phyloP scores from a whole-genome alignment of 2,329 filamentous ascomycete genomes.

The Paraphaeosphaeria sporulosa region DNA sequence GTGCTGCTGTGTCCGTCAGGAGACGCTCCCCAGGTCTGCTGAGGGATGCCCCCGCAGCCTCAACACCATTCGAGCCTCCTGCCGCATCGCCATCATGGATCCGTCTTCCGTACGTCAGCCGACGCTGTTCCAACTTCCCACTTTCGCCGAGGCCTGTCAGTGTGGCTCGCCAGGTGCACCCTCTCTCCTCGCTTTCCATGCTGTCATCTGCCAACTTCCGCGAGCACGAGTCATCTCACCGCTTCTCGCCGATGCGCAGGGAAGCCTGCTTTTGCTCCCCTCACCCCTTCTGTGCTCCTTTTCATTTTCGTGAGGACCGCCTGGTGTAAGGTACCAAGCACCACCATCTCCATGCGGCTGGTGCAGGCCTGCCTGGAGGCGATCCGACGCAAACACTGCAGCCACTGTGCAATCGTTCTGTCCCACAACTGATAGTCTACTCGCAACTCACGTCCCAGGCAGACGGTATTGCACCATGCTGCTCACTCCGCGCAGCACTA shows the following conservation, averaged over 20 bases:
- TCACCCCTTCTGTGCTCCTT: slow-evolving; percentile 33
- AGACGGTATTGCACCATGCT: slow-evolving; percentile 23
- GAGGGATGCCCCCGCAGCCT: slow-evolving; percentile 24
- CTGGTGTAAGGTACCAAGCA: slow-evolving; percentile 37
- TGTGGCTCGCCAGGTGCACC: slow-evolving; percentile 30
- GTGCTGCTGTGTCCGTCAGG: slow-evolving; percentile 26
- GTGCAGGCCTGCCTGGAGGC: slow-evolving; percentile 27
- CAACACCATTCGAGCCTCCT: slow-evolving; percentile 25
- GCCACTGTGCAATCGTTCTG: slow-evolving; percentile 36
- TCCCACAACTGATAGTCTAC: slow-evolving; percentile 29
- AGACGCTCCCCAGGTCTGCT: slow-evolving; percentile 22
- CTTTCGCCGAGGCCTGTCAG: slow-evolving; percentile 21
- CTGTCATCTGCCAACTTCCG: slow-evolving; percentile 46
- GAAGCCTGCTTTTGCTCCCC: slow-evolving; percentile 30
- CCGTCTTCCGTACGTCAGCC: slow-evolving; percentile 29
- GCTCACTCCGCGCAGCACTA: slow-evolving; percentile 25
- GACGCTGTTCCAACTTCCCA: slow-evolving; percentile 29
- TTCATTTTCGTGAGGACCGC: slow-evolving; percentile 40
- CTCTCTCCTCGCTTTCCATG: slow-evolving; percentile 30
- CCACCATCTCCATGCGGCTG: slow-evolving; percentile 32
- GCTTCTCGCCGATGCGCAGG: slow-evolving; percentile 31
- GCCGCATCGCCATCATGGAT: slow-evolving; percentile 20
- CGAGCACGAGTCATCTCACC: slow-evolving; percentile 49
- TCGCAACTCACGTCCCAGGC: slow-evolving; percentile 29
- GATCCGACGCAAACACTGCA: slow-evolving; percentile 40